These are phyloP conservation scores for Aspergillus neoniger DNA, from an alignment of 2,329 filamentous ascomycete species.

Conservation along the genomic window DNA sequence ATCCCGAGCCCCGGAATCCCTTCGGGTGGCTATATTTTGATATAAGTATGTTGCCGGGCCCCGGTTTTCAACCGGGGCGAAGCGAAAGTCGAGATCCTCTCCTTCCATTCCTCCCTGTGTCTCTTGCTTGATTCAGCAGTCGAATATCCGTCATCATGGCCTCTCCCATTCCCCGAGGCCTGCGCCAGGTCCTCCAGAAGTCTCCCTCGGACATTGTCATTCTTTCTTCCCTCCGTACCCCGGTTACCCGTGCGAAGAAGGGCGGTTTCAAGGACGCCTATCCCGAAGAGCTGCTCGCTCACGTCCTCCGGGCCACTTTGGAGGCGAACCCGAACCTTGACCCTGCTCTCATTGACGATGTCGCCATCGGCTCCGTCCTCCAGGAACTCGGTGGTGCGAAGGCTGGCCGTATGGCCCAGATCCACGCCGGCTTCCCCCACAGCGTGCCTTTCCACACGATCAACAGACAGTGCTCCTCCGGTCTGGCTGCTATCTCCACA, in stretches of 20 bases:
- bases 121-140: background rate
- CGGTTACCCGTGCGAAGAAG: slow-evolving; percentile 79
- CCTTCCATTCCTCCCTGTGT: background rate
- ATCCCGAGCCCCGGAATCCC: slow-evolving; percentile 34
- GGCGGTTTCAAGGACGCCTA: slow-evolving; percentile 84
- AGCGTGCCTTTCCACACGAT: slow-evolving; percentile 79
- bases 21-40: slow-evolving; percentile 42
- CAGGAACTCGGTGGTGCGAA: slow-evolving; percentile 89
- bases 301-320: slow-evolving; percentile 67
- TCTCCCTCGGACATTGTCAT: slow-evolving; percentile 81
- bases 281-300: slow-evolving; percentile 79
- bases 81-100: background rate
- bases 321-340: slow-evolving; percentile 72
- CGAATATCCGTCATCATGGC: slow-evolving; percentile 43
- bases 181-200: slow-evolving; percentile 76
- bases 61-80: slow-evolving; percentile 4
- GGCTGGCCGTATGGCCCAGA: slow-evolving; percentile 85
- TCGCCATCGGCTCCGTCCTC: slow-evolving; percentile 84
- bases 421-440: slow-evolving; percentile 75
- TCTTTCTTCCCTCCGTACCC: slow-evolving; percentile 85
- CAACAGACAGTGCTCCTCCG: slow-evolving; percentile 82
- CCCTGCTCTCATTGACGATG: slow-evolving; percentile 71
- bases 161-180: slow-evolving; percentile 60
- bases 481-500: slow-evolving; percentile 73
- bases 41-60: slow-evolving; percentile 26